These are phyloP conservation scores for Brassica hybrid DNA, from an alignment of 441 rosid species.

Conservation along the genomic window DNA sequence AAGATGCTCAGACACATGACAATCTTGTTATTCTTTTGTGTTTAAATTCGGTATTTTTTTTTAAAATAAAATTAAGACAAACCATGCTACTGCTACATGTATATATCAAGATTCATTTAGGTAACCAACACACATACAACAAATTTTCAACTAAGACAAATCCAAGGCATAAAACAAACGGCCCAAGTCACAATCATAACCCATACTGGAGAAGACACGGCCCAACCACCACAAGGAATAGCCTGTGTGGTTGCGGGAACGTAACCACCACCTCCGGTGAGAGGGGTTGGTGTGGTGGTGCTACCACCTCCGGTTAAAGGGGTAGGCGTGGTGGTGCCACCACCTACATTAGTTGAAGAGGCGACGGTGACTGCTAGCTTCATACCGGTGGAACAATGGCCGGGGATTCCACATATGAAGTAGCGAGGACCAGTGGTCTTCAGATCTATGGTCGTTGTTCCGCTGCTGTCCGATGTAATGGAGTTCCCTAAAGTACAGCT, in stretches of 20 bases:
- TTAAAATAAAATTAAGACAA: neutral
- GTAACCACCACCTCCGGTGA: constrained; percentile 30
- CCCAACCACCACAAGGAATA: constrained; percentile 35
- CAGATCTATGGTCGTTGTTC: constrained; percentile 71
- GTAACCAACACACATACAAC: neutral
- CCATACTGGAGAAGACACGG: constrained; percentile 17
- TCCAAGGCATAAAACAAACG: constrained; percentile 19
- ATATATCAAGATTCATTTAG: neutral
- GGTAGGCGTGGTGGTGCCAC: constrained; percentile 32
- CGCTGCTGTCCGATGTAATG: constrained; percentile 62
- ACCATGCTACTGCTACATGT: neutral
- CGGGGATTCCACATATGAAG: constrained; percentile 65
- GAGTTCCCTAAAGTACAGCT: constrained; percentile 67
- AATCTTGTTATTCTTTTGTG: neutral
- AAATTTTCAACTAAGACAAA: constrained; percentile 19
- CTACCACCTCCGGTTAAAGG: constrained; percentile 24
- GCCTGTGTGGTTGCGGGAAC: constrained; percentile 40
- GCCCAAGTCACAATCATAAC: constrained; percentile 32
- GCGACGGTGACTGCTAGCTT: constrained; percentile 67
- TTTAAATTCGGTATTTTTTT: neutral
- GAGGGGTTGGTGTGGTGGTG: constrained; percentile 29
- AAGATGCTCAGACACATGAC: constrained; percentile 16
- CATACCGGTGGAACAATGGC: constrained; percentile 82
- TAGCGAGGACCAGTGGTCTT: constrained; percentile 73
- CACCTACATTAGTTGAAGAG: constrained; percentile 31